A percentile compares a stretch with the other conserved stretches of the same genome.
Conservation (phyloP, 768 basidiomycete genomes). For the Mrakia hoshinonis region DNA sequence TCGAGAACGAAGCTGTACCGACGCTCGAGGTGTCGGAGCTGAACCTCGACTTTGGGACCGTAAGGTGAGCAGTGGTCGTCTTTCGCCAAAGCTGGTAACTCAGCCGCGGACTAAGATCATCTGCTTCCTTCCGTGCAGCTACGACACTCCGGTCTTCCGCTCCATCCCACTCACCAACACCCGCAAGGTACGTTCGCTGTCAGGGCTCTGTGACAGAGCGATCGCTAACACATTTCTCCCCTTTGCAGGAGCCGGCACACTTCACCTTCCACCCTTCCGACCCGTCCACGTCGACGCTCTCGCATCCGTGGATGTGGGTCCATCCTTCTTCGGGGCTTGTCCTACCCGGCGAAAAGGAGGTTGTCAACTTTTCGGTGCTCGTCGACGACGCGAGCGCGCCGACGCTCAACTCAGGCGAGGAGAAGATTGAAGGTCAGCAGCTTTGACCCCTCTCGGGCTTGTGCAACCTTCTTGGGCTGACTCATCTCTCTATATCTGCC, state of each 20-base stretch:
- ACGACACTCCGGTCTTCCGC: not conserved
- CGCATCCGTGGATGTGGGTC: constrained; percentile 3
- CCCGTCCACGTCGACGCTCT: not conserved
- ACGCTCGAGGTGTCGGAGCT: not conserved
- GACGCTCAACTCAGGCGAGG: not conserved
- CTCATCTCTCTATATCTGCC: not conserved
- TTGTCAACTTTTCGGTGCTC: not conserved
- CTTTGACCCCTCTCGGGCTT: not conserved
- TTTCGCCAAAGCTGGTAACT: not conserved
- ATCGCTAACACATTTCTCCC: not conserved
- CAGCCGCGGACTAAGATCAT: not conserved
- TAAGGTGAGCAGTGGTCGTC: not conserved
- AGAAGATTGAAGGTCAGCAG: constrained; percentile 1
- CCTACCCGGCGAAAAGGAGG: not conserved
- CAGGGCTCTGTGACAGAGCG: not conserved
- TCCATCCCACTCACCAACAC: not conserved
- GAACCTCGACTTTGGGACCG: not conserved
- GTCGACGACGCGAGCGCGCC: not conserved
- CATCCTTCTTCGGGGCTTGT: not conserved
- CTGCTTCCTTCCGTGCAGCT: not conserved
- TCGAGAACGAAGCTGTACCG: constrained; percentile 8
- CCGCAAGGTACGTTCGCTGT: not conserved
- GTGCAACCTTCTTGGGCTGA: not conserved
- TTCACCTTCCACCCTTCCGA: constrained; percentile 5
- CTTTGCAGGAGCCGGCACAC: not conserved